These are phyloP conservation scores for Trichoderma reesei DNA, from an alignment of 495 filamentous ascomycete genomes.

Conservation along the genomic window DNA sequence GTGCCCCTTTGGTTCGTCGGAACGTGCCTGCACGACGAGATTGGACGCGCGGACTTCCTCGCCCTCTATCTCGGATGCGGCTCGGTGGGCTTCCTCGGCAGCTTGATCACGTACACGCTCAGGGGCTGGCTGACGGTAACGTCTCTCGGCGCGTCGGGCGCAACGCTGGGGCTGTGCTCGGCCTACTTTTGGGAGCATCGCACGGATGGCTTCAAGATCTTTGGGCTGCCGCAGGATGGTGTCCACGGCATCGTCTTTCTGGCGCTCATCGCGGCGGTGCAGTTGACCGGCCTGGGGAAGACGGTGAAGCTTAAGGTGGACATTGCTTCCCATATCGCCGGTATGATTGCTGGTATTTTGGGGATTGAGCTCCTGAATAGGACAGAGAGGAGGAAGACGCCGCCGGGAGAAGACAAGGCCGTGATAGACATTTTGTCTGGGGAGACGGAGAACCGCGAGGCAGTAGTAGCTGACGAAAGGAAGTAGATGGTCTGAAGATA, in stretches of 20 bases:
- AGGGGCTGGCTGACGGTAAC: slow-evolving; percentile 22
- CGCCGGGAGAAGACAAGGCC: slow-evolving; percentile 6
- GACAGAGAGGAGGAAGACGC: slow-evolving; percentile 11
- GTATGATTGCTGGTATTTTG: slow-evolving; percentile 43
- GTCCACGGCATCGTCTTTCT: slow-evolving; percentile 43
- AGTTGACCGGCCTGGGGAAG: slow-evolving; percentile 35
- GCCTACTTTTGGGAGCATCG: slow-evolving; percentile 60
- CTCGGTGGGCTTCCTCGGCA: slow-evolving; percentile 52
- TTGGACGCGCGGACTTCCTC: slow-evolving; percentile 78
- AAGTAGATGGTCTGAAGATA: background rate
- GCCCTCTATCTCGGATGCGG: slow-evolving; percentile 65
- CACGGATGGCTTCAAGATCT: slow-evolving; percentile 38
- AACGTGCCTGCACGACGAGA: slow-evolving; percentile 62
- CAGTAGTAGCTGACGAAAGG: background rate
- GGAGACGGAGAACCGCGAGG: background rate
- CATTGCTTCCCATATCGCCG: slow-evolving; percentile 63
- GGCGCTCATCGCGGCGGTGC: slow-evolving; percentile 33
- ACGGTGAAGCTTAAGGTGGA: slow-evolving; percentile 40
- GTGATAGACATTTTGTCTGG: slow-evolving; percentile 10
- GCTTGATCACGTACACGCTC: slow-evolving; percentile 51
- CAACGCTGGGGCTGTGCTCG: slow-evolving; percentile 55
- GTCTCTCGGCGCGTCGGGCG: slow-evolving; percentile 64
- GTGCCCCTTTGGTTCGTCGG: slow-evolving; percentile 42
- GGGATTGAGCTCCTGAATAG: slow-evolving; percentile 7
- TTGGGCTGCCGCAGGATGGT: slow-evolving; percentile 41